phyloP scores from a whole-genome alignment of 2,329 filamentous ascomycete genomes.

The Domatiomyces globalis region DNA sequence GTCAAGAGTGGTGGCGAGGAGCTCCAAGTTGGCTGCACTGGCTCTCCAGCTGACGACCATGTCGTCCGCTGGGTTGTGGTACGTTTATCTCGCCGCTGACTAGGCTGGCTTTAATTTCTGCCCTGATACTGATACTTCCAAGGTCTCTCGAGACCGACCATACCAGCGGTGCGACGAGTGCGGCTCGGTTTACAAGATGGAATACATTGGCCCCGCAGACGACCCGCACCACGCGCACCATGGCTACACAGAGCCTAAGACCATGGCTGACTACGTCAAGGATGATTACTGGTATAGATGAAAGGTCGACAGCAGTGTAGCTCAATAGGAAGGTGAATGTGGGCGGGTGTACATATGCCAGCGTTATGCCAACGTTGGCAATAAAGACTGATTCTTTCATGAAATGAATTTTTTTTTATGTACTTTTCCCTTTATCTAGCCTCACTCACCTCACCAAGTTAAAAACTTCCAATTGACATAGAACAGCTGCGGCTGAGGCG shows the following conservation, averaged over 20 bases:
- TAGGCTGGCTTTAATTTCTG: too few species aligned
- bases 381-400: background rate
- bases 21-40: conserved; percentile 95
- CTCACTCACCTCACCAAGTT: too few species aligned
- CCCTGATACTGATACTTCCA: background rate
- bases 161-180: conserved; percentile 94
- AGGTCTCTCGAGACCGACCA: conserved; percentile 80
- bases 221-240: conserved; percentile 43
- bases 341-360: background rate
- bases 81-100: conserved; percentile 25
- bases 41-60: conserved; percentile 84
- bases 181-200: conserved; percentile 93
- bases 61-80: conserved; percentile 79
- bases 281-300: conserved; percentile 73
- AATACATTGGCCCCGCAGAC: conserved; percentile 76
- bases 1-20: conserved; percentile 89
- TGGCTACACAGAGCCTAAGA: conserved; percentile 71
- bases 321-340: background rate
- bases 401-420: background rate
- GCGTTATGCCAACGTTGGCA: background rate
- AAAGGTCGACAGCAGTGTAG: conserved; percentile 1
- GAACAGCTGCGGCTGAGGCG: too few species aligned
- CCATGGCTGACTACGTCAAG: conserved; percentile 89
- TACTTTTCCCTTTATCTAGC: too few species aligned
- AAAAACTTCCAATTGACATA: too few species aligned